Conservation (phyloP, 345 rosid genomes). For the Eucalyptus leucophloia region DNA sequence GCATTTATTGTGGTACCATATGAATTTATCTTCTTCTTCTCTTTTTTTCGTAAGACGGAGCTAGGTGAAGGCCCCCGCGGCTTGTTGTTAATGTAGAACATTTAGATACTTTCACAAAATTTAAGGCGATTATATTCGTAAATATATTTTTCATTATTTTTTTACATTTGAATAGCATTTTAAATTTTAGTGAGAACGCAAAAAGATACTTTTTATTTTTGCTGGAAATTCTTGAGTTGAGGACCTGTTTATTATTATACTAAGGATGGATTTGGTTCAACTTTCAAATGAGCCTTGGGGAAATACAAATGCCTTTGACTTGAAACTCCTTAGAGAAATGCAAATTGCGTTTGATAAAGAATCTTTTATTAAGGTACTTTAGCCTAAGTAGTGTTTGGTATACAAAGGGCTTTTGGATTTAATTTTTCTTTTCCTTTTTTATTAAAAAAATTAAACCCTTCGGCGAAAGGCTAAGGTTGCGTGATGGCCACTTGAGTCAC, state of each 20-base stretch:
- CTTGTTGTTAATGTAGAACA: background rate
- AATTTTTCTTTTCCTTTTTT: too few species aligned
- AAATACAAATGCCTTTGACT: too few species aligned
- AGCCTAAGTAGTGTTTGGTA: too few species aligned
- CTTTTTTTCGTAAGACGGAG: too few species aligned
- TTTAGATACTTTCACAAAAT: background rate
- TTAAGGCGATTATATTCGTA: background rate
- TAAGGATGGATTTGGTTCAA: too few species aligned
- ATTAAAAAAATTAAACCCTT: too few species aligned
- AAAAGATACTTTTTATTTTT: background rate
- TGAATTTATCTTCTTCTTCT: background rate
- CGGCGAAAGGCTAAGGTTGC: rapidly evolving
- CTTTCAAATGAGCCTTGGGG: rapidly evolving
- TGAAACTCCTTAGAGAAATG: too few species aligned
- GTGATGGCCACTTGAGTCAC: too few species aligned
- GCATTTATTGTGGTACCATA: background rate
- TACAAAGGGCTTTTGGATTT: too few species aligned
- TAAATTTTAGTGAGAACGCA: background rate
- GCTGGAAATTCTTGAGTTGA: background rate
- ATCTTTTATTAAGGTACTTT: too few species aligned
- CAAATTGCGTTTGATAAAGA: rapidly evolving
- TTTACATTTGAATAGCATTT: background rate
- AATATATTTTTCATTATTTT: background rate
- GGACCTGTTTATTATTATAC: too few species aligned
- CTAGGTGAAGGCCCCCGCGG: too few species aligned